Base-by-base conservation (phyloP, 331 rosid species). In the Arachis monticola region DNA sequence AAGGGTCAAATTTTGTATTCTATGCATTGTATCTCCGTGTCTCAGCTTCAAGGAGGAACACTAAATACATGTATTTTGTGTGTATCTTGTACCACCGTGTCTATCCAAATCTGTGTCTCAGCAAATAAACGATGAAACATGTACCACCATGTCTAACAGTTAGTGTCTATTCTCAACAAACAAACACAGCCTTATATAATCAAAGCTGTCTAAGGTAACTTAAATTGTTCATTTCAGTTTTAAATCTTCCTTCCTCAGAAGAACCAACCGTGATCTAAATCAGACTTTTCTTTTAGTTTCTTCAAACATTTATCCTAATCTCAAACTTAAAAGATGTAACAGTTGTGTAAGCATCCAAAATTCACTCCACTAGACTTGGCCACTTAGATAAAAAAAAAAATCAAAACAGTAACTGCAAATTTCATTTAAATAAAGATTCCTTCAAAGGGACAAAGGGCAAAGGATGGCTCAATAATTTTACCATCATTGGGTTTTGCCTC, bases 401-500 rank as follows among this genome's bases (percentile, higher is more conserved):
- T 42, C 2, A 7, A 14, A 56, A 56, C 61, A 38, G 42, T 4
- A 68, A 22, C 48, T 46, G 58, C 8, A 17, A 17, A 22, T 52
- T 59, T 42, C 44, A 48, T 63, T 60, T 51, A 35, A 57, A 48
- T 13, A 76, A 30, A 12, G 14, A 61, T 58, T 64, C 38, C 41
- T 35, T 50, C 14, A 44, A 6, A 27, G 30, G 30, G 30, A 47
- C 2, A 41, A 60, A 73, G 47, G 22, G 4, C n/a, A 3, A 11
- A 10, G 17, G 14, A 1, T 51, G 9, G 69, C 51, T 38, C 7
- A 59, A 71, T 30, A 42, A 10, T 38, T 3, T 83, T 92, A 94
- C 99, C 97, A 57, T 92, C 96, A 60, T 88, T 92, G 50, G 74
- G 60, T 84, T 94, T 94, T 12, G 97, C 97, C 84, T 90, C 97